Conservation (phyloP, 768 basidiomycete genomes). For the Pulveroboletus frians region DNA sequence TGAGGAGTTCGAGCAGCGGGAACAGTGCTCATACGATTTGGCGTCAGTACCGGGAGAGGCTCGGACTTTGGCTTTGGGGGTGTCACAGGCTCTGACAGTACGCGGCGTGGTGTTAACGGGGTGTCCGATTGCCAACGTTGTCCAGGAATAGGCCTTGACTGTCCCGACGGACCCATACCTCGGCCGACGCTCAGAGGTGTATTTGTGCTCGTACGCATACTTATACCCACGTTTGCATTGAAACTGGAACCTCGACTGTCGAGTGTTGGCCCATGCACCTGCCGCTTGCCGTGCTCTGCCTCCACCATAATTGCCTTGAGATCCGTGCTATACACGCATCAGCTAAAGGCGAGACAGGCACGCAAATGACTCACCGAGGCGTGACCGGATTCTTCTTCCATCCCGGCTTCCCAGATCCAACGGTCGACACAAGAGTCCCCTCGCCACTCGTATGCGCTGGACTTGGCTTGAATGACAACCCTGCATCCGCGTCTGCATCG, state of each 20-base stretch:
- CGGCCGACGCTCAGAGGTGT: not conserved
- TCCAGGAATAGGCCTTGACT: not conserved
- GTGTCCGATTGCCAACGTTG: conserved; percentile 7
- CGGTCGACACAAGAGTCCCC: not conserved
- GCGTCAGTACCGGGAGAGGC: not conserved
- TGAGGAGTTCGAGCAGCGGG: conserved; percentile 11
- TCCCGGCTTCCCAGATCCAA: conserved; percentile 25
- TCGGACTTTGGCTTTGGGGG: conserved; percentile 1
- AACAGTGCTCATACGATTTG: not conserved
- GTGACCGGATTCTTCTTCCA: conserved; percentile 45
- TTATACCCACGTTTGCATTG: not conserved
- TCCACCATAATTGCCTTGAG: conserved; percentile 88
- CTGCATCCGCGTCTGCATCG: conserved; percentile 52
- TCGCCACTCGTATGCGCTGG: conserved; percentile 9
- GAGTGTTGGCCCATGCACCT: not conserved
- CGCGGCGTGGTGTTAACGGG: conserved; percentile 6
- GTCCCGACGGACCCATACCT: not conserved
- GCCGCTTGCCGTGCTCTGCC: conserved; percentile 38
- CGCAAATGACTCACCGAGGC: conserved; percentile 43
- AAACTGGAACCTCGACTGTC: conserved; percentile 1
- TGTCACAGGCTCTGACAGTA: conserved; percentile 7
- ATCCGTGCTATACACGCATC: conserved; percentile 52
- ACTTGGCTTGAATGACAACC: conserved; percentile 24
- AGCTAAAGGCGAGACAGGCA: conserved; percentile 11
- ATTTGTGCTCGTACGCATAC: not conserved